Conservation (phyloP, 495 filamentous ascomycete species). For the Neurospora hispaniola region DNA sequence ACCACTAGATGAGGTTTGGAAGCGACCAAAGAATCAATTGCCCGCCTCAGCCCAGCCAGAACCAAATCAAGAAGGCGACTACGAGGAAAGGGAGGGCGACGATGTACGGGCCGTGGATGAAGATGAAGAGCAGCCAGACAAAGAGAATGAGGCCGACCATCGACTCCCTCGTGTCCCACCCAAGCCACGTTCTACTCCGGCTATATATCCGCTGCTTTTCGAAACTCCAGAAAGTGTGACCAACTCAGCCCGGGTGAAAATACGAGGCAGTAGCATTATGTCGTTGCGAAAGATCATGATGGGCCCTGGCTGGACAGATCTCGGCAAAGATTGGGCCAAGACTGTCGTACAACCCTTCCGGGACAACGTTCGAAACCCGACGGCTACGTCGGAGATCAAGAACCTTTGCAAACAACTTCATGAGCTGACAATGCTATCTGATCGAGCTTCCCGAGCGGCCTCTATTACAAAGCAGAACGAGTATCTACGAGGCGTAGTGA, state of each 20-base stretch:
- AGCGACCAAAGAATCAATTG: not conserved
- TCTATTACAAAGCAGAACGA: not conserved
- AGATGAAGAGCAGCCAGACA: not conserved
- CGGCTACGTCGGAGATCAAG: not conserved
- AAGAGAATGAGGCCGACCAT: not conserved
- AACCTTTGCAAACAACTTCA: not conserved
- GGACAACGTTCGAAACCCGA: not conserved
- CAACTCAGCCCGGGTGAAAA: not conserved
- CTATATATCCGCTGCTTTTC: not conserved
- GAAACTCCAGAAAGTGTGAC: not conserved
- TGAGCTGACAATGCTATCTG: not conserved
- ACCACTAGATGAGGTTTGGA: not conserved
- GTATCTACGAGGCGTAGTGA: not conserved
- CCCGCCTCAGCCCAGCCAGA: not conserved
- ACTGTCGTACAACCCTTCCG: not conserved
- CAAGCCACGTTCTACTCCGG: not conserved
- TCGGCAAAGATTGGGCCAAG: not conserved
- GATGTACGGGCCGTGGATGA: not conserved
- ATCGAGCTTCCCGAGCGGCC: not conserved
- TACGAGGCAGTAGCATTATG: not conserved
- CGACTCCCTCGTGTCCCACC: not conserved
- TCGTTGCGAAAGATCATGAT: not conserved
- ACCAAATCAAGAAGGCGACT: not conserved
- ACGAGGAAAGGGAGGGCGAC: not conserved
- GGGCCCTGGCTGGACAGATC: not conserved